Base-by-base conservation (phyloP, 2,329 filamentous ascomycete genomes). In the Microsporum canis region DNA sequence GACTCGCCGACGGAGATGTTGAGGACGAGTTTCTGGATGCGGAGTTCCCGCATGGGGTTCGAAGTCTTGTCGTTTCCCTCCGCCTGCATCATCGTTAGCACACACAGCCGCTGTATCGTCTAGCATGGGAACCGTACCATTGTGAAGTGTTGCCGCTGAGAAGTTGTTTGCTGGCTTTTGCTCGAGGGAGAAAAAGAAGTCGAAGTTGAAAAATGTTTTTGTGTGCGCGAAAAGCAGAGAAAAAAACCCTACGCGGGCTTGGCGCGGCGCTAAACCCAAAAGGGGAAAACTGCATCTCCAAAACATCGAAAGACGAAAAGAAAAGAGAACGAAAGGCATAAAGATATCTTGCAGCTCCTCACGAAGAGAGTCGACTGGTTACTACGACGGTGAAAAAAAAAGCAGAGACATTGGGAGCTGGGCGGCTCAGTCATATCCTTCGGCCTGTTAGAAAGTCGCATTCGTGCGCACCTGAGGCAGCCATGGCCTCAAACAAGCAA, bases 1-100 rank as follows among this genome's bases (percentile, higher is more conserved):
- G 92, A 97, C 85, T 99, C 94, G 82, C 94, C 94, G 75, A 99
- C 94, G 73, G 89, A 96, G 82, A 96, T 96, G 88, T 96, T 96
- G 78, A 96, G 89, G 80, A 96, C 91, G 79, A 96, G 89, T 85
- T 96, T 96, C 84, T 95, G 90, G 82, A 96, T 94, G 84, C 91
- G 90, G 78, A 97, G 89, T 84, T 99, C 92, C 84, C 91, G 89
- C 94, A 99, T 99, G 83, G 94, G 92, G 87, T 99, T 99, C 79
- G 84, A 82, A 78, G 84, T 79, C 86, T 97, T 96, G 74, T 84
- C 82, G 74, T 80, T 82, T 74, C 76, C 75, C 78, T 92, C 89
- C 79, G 88, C 82, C 80, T 84, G 73, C 72, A 78, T 76, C 61
- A 7, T 70, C 64, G 65, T 62, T 58, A 34, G 56, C 61, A 62